Conservation (phyloP, 1,139 yeast species). For the Saccharomyces uvarum region DNA sequence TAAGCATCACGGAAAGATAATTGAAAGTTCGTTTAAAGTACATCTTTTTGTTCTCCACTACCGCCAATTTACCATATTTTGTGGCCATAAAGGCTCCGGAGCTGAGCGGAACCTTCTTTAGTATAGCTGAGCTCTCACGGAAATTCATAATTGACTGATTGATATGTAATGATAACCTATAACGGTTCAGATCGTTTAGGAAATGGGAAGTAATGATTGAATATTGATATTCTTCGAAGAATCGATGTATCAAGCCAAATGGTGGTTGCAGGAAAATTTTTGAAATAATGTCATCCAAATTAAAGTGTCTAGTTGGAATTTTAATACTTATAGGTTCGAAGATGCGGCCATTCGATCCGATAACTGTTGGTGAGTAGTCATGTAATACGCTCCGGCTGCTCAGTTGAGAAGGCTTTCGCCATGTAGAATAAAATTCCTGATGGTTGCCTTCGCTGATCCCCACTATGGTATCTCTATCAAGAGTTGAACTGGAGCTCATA, state of each 20-base stretch:
- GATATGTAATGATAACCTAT: conserved; percentile 10
- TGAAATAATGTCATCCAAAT: neutral
- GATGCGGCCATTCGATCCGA: conserved; percentile 1
- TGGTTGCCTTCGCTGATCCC: neutral
- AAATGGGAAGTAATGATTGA: conserved; percentile 25
- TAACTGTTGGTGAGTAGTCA: conserved; percentile 25
- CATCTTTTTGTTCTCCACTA: conserved; percentile 8
- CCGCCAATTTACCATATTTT: conserved; percentile 17
- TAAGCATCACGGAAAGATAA: conserved; percentile 11
- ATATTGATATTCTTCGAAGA: conserved; percentile 28
- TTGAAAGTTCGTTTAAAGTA: conserved; percentile 11
- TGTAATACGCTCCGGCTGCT: conserved; percentile 10
- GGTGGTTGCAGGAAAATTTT: conserved; percentile 4
- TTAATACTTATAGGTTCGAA: neutral
- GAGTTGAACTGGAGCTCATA: neutral
- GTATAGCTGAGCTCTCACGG: conserved; percentile 3
- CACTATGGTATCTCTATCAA: neutral
- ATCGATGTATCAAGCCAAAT: conserved; percentile 10
- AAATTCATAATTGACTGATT: conserved; percentile 20
- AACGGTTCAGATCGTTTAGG: conserved; percentile 16
- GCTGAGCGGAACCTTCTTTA: neutral
- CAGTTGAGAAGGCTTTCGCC: neutral
- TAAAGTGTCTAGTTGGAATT: neutral
- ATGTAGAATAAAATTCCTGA: neutral
- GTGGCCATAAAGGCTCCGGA: conserved; percentile 11